Conservation (phyloP, 441 rosid genomes). For the Viola pubescens region DNA sequence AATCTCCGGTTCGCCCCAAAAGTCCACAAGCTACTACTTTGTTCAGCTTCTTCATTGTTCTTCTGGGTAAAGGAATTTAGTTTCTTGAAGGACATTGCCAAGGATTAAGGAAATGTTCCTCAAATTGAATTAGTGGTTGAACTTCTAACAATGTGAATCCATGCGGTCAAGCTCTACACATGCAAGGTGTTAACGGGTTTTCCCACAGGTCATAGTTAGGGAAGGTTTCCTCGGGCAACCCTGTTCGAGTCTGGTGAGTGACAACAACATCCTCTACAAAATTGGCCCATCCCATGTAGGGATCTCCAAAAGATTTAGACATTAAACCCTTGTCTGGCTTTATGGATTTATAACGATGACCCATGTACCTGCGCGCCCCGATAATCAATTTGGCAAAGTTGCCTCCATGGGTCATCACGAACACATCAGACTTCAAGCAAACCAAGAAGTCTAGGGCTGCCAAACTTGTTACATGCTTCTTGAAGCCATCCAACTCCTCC, state of each 20-base stretch:
- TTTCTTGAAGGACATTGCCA: conserved; percentile 5
- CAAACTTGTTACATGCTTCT: conserved; percentile 95
- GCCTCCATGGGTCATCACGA: conserved; percentile 99
- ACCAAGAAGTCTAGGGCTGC: conserved; percentile 98
- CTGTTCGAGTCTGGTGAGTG: conserved; percentile 91
- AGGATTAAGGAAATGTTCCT: conserved; percentile 7
- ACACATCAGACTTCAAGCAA: conserved; percentile 92
- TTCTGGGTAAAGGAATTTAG: conserved; percentile 10
- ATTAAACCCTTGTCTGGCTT: conserved; percentile 97
- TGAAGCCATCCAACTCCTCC: conserved; percentile 67
- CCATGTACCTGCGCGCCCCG: conserved; percentile 93
- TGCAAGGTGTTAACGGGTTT: conserved; percentile 95
- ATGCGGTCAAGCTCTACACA: conserved; percentile 77
- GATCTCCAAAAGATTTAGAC: conserved; percentile 98
- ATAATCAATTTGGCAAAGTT: conserved; percentile 95
- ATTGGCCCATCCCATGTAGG: conserved; percentile 95
- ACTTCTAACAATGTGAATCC: conserved; percentile 6
- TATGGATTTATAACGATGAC: conserved; percentile 84
- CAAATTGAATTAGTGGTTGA: conserved; percentile 14
- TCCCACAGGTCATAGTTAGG: conserved; percentile 98
- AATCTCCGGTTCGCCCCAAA: too few species aligned
- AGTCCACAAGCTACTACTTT: not conserved
- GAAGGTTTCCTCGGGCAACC: conserved; percentile 95
- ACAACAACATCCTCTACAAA: conserved; percentile 89
- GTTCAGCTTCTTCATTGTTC: conserved; percentile 2